A percentile compares a stretch with the other conserved stretches of the same genome.
Conservation (phyloP, 768 basidiomycete genomes). For the Amanita polypyramis region DNA sequence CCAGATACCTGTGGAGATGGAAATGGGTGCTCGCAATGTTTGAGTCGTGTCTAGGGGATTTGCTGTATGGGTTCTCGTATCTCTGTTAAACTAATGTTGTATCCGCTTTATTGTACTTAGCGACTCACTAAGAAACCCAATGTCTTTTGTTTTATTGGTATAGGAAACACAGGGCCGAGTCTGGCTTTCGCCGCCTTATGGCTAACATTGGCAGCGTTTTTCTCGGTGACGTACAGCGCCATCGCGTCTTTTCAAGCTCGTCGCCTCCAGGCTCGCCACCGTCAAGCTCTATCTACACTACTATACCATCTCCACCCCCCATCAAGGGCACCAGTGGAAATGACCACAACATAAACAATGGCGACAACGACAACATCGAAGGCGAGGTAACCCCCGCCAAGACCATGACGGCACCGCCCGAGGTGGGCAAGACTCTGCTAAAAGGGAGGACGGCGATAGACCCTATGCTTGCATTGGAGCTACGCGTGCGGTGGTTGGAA, state of each 20-base stretch:
- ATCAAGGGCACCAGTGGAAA: neutral
- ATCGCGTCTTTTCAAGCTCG: slow-evolving; percentile 51
- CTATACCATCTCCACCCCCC: slow-evolving; percentile 14
- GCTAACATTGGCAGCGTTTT: slow-evolving; percentile 68
- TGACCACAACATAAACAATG: neutral
- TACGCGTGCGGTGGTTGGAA: slow-evolving; percentile 73
- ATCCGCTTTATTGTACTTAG: neutral
- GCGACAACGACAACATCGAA: neutral
- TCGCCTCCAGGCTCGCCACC: slow-evolving; percentile 35
- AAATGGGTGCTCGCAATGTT: slow-evolving; percentile 10
- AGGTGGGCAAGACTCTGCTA: slow-evolving; percentile 7
- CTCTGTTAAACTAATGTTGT: neutral
- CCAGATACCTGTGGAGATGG: slow-evolving; percentile 65
- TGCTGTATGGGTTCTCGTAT: no score
- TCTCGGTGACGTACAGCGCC: slow-evolving; percentile 65
- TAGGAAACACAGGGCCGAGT: neutral
- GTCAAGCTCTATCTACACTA: slow-evolving; percentile 19
- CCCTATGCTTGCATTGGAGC: slow-evolving; percentile 58
- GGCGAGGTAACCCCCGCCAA: neutral
- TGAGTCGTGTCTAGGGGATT: neutral
- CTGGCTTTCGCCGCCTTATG: no score
- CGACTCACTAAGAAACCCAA: no score
- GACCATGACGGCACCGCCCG: neutral
- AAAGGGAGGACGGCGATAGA: slow-evolving; percentile 32
- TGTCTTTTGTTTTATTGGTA: neutral